phyloP scores from a whole-genome alignment of 495 filamentous ascomycete species.

The Chlorociboria aeruginascens region DNA sequence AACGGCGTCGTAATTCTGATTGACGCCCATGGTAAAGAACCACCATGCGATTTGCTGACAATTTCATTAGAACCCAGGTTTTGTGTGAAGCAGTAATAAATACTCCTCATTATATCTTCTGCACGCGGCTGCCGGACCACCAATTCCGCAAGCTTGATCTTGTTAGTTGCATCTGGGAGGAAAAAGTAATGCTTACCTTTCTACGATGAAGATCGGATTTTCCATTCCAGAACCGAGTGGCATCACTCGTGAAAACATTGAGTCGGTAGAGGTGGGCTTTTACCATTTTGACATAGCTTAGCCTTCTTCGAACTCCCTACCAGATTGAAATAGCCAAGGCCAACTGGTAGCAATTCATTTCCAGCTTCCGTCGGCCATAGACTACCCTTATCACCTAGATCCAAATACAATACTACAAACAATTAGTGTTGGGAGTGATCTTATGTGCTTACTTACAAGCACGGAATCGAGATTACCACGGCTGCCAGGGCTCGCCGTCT shows the following conservation, averaged over 20 bases:
- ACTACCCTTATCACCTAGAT: not conserved
- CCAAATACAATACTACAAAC: not conserved
- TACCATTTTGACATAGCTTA: not conserved
- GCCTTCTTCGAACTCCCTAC: not conserved
- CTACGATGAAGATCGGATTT: not conserved
- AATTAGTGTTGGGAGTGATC: not conserved
- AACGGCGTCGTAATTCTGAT: not conserved
- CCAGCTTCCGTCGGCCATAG: not conserved
- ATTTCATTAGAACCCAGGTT: not conserved
- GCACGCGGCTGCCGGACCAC: no score
- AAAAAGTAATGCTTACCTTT: not conserved
- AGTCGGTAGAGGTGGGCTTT: not conserved
- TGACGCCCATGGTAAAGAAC: not conserved
- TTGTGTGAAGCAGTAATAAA: no score
- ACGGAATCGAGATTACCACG: slow-evolving; percentile 6
- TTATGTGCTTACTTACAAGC: not conserved
- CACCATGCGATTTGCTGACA: slow-evolving; percentile 6
- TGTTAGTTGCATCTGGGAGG: not conserved
- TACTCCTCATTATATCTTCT: no score
- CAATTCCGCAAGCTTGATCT: no score
- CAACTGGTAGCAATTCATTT: not conserved
- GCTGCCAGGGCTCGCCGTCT: not conserved
- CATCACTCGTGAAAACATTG: slow-evolving; percentile 9
- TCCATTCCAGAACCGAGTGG: slow-evolving; percentile 5
- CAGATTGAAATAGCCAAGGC: not conserved